Conservation (phyloP, 1,284 basidiomycete species). For the Xanthoconium separans region DNA sequence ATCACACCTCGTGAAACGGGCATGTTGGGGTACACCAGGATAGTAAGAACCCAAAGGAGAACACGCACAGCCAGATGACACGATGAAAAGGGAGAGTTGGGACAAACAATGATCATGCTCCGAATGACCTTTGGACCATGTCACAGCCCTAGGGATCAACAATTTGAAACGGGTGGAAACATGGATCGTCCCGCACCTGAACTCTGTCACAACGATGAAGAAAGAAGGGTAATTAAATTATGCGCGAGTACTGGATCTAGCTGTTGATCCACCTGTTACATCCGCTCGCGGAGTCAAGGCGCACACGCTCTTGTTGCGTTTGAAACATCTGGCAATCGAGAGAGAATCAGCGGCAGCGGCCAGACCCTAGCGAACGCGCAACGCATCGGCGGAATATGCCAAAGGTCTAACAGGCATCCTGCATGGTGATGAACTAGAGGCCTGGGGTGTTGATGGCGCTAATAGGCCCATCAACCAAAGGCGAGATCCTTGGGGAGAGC, state of each 20-base stretch:
- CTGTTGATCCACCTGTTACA: slow-evolving; percentile 16
- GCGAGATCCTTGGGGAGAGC: slow-evolving; percentile 6
- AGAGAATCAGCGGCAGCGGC: slow-evolving; percentile 9
- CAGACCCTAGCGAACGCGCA: slow-evolving; percentile 22
- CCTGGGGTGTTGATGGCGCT: neutral
- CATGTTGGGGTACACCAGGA: slow-evolving; percentile 18
- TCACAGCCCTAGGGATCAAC: slow-evolving; percentile 16
- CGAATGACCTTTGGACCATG: slow-evolving; percentile 10
- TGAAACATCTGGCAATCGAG: slow-evolving; percentile 5
- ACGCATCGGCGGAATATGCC: slow-evolving; percentile 1
- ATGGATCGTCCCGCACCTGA: slow-evolving; percentile 5
- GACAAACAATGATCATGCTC: slow-evolving; percentile 11
- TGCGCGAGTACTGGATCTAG: slow-evolving; percentile 1
- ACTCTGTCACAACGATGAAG: slow-evolving; percentile 2
- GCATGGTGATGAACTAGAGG: slow-evolving; percentile 14
- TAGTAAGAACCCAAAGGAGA: slow-evolving; percentile 20
- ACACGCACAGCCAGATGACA: slow-evolving; percentile 26
- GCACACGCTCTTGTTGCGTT: slow-evolving; percentile 22
- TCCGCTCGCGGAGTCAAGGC: slow-evolving; percentile 12
- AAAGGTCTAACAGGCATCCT: neutral
- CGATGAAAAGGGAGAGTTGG: slow-evolving; percentile 5
- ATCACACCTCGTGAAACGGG: slow-evolving; percentile 18
- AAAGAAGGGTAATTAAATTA: slow-evolving; percentile 5
- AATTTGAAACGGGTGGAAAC: slow-evolving; percentile 21
- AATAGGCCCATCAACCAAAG: slow-evolving; percentile 3